Base-by-base conservation (phyloP, 371 early-diverging fungal species). In the Modicella reniformis region DNA sequence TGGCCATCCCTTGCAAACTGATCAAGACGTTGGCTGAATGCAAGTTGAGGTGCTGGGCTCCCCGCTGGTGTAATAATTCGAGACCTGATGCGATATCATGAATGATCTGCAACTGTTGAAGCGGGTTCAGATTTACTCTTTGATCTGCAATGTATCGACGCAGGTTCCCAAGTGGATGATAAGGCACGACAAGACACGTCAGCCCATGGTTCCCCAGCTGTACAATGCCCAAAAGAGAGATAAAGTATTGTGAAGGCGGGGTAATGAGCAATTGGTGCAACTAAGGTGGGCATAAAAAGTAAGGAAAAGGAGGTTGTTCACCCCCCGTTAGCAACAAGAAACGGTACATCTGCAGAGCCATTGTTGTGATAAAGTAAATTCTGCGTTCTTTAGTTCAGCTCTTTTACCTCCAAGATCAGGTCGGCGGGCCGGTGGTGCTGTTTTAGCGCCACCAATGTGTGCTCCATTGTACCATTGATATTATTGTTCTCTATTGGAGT, bases 1-100 rank as follows among this genome's bases (percentile, higher is more conserved):
- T 21, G 6, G 76, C 71, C 32, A 76, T 63, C 1, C 72, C 76
- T 10, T 76, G 60, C 23, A 71, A 17, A 19, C 56, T 57, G 52
- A 76, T 61, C 34, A 76, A 52, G 25, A 76, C 67, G 26, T 76
- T 76, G 50, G 72, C 76, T 10, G 76, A 61, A 34, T 76, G 76
- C 12, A 76, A 58, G 48, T 76, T 76, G 55, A 70, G 26, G 44
- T 76, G 72, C 8, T 70, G 76, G 17, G 63, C 30, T 12, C 67
- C 72, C 15, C 72, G 68, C n/a, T 71, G 76, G 29, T 76, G 72
- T 7, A 76, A 44, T 47, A 51, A 70, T 32, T 76, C 76, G 40
- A 76, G 68, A 29, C 68, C 76, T 0, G 72, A 76, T 15, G 67
- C 57, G 54, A 76, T 65, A 33, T 76, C 76, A 34, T 76, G 72